Conservation (phyloP, 768 basidiomycete genomes). For the Suillus placidus region DNA sequence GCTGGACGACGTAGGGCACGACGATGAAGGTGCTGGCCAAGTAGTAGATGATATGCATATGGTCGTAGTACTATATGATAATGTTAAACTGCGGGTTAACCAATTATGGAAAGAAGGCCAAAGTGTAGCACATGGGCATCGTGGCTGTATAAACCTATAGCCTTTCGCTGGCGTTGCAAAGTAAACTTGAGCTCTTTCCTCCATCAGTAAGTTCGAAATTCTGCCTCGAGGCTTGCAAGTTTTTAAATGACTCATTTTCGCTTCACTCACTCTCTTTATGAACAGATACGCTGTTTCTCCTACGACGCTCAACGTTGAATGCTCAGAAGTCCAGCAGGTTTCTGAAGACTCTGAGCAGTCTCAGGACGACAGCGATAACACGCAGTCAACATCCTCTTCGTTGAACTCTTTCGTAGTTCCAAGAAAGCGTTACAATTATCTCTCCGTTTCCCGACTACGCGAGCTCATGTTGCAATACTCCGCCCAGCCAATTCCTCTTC, state of each 20-base stretch:
- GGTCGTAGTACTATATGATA: too few species aligned
- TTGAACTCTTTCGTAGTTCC: conserved; percentile 42
- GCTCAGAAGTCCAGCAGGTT: conserved; percentile 55
- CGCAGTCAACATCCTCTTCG: conserved; percentile 33
- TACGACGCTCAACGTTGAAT: conserved; percentile 40
- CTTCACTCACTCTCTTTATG: conserved; percentile 19
- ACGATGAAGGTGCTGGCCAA: too few species aligned
- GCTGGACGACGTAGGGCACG: too few species aligned
- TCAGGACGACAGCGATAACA: background rate
- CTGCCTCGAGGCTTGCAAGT: conserved; percentile 1
- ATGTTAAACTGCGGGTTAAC: background rate
- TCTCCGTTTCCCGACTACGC: conserved; percentile 31
- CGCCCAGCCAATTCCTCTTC: conserved; percentile 37
- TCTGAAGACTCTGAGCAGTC: conserved; percentile 12
- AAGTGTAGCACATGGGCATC: background rate
- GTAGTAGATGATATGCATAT: too few species aligned
- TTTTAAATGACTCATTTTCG: background rate
- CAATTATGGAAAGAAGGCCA: background rate
- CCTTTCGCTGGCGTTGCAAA: background rate
- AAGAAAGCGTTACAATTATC: conserved; percentile 32
- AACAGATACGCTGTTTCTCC: conserved; percentile 24
- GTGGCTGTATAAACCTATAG: background rate
- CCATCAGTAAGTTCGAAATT: conserved; percentile 15
- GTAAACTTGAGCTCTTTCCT: conserved; percentile 10
- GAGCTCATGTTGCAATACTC: conserved; percentile 64